A percentile compares a stretch with the other conserved stretches of the same genome.
Evolutionary conservation across 2,329 filamentous ascomycete species (phyloP).

Genomic region (Colletotrichum shisoi): DNA sequence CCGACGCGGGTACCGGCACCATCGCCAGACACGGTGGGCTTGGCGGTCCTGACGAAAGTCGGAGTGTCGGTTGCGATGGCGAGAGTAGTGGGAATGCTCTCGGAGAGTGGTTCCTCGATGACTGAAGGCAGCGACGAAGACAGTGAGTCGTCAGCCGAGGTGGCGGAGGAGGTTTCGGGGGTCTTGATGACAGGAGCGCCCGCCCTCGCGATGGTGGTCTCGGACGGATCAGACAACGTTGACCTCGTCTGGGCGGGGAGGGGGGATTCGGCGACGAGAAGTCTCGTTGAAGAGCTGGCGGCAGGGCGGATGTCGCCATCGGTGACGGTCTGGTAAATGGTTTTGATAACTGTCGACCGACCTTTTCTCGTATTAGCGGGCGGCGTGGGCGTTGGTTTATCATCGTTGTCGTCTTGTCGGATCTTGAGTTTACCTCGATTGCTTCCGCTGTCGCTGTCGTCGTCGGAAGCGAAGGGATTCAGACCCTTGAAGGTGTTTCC

Average conservation of each 20-base stretch:
- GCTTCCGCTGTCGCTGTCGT: conserved; percentile 18
- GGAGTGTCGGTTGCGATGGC: conserved; percentile 44
- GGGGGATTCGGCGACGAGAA: conserved; percentile 46
- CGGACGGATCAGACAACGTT: conserved; percentile 2
- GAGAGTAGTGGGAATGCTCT: conserved; percentile 41
- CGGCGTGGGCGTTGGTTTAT: conserved; percentile 24
- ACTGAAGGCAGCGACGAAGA: conserved; percentile 42
- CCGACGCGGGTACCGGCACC: neutral
- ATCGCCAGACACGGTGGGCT: conserved; percentile 43
- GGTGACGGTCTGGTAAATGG: conserved; percentile 52
- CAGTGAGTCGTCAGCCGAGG: conserved; percentile 11
- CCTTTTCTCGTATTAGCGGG: conserved; percentile 36
- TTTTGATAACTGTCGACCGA: conserved; percentile 47
- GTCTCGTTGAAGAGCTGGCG: conserved; percentile 44
- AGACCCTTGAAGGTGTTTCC: conserved; percentile 24
- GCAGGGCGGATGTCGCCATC: conserved; percentile 10
- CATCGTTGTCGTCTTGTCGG: conserved; percentile 27
- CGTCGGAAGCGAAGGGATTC: conserved; percentile 31
- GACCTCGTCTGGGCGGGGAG: conserved; percentile 13
- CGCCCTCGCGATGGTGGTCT: conserved; percentile 32
- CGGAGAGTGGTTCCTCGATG: conserved; percentile 43
- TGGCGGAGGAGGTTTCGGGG: conserved; percentile 23
- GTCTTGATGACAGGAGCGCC: conserved; percentile 25
- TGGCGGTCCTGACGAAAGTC: conserved; percentile 45
- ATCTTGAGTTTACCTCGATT: conserved; percentile 36